phyloP scores from a whole-genome alignment of 2,329 filamentous ascomycete species.

The Hypoxylon sp. region DNA sequence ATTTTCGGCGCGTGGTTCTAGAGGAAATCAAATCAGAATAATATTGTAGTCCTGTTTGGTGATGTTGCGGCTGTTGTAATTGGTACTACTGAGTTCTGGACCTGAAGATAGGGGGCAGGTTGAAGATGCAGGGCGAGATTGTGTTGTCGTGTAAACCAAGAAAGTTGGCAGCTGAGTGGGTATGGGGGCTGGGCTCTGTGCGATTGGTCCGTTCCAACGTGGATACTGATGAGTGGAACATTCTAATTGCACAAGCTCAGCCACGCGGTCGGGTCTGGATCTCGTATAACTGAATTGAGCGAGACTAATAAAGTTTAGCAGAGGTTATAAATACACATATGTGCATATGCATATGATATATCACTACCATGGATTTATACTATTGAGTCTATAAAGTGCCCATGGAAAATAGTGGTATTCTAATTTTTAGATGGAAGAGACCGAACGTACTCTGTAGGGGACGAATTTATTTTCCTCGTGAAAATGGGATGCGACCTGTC shows the following conservation, averaged over 20 bases:
- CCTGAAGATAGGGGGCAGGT: conserved; percentile 36
- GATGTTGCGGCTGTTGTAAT: conserved; percentile 31
- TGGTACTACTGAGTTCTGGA: conserved; percentile 28
- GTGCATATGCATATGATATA: background rate
- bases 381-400: background rate
- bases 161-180: conserved; percentile 45
- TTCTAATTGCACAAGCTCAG: conserved; percentile 42
- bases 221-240: conserved; percentile 34
- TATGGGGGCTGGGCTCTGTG: conserved; percentile 22
- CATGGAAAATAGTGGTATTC: background rate
- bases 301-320: conserved; percentile 14
- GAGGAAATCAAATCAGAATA: conserved; percentile 22
- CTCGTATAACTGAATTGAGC: conserved; percentile 32
- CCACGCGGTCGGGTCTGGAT: conserved; percentile 26
- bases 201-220: conserved; percentile 35
- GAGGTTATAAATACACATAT: conserved; percentile 23
- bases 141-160: conserved; percentile 44
- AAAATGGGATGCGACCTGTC: conserved; percentile 26
- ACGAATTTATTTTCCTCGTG: conserved; percentile 9
- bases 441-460: background rate
- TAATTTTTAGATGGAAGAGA: background rate
- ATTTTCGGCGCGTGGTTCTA: conserved; percentile 21
- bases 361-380: background rate
- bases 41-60: conserved; percentile 9
- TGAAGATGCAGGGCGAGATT: conserved; percentile 34